These are phyloP conservation scores for Erodium trifolium DNA, from an alignment of 441 rosid species.

Conservation along the genomic window DNA sequence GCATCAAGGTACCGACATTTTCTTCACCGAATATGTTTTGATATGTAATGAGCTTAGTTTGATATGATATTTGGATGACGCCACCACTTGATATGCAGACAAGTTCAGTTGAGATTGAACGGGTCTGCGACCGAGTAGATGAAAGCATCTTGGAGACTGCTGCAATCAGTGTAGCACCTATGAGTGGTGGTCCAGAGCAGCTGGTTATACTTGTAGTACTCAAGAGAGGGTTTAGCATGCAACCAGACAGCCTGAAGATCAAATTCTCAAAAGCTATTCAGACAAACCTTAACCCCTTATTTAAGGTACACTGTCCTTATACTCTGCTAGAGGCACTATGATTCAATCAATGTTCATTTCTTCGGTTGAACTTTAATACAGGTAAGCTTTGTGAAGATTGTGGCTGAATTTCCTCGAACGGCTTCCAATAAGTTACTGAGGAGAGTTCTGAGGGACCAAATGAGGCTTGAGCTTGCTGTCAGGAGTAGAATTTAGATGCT, in stretches of 20 bases:
- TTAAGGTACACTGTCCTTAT: conserved; percentile 41
- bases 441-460: conserved; percentile 63
- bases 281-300: conserved; percentile 67
- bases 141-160: conserved; percentile 69
- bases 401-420: conserved; percentile 62
- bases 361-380: conserved; percentile 15
- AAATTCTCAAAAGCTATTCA: conserved; percentile 58
- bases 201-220: conserved; percentile 52
- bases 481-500: conserved; percentile 44
- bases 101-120: conserved; percentile 84
- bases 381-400: conserved; percentile 67
- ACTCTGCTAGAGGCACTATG: too few species aligned
- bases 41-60: background rate
- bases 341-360: too few species aligned
- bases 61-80: background rate
- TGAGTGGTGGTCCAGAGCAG: conserved; percentile 65
- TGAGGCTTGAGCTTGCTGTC: conserved; percentile 35
- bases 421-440: conserved; percentile 80
- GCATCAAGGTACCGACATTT: conserved; percentile 54
- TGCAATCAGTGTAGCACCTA: conserved; percentile 50
- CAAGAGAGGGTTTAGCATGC: conserved; percentile 40
- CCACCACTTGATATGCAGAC: conserved; percentile 35
- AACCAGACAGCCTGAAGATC: conserved; percentile 38
- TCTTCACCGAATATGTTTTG: background rate
- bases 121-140: conserved; percentile 62